Conservation (phyloP, 306 rosid genomes). For the Dalbergia cultrata region DNA sequence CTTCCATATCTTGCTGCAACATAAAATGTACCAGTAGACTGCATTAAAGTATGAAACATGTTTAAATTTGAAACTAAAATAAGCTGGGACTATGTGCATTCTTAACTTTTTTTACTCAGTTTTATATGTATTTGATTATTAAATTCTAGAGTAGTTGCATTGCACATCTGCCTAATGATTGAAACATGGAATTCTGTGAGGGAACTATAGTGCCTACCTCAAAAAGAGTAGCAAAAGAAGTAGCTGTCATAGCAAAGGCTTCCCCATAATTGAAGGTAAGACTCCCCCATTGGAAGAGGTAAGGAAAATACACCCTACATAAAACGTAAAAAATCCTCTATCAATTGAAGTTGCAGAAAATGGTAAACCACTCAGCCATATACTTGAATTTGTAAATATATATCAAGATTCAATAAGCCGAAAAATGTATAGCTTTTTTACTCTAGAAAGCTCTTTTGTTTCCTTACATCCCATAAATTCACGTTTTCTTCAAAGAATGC, state of each 20-base stretch:
- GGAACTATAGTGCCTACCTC: conserved; percentile 59
- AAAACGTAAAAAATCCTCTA: neutral
- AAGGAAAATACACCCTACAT: conserved; percentile 80
- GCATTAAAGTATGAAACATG: conserved; percentile 26
- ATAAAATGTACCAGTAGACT: conserved; percentile 77
- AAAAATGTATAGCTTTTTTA: no score
- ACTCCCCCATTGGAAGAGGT: conserved; percentile 91
- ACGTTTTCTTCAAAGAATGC: conserved; percentile 3
- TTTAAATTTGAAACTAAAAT: conserved; percentile 5
- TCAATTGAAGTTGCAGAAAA: neutral
- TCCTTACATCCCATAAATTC: neutral
- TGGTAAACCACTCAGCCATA: neutral
- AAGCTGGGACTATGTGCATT: neutral
- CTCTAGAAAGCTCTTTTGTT: neutral
- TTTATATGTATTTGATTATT: neutral
- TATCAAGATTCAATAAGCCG: no score
- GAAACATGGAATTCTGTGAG: neutral
- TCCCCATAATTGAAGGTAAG: conserved; percentile 84
- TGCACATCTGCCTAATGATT: neutral
- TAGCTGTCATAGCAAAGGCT: conserved; percentile 86
- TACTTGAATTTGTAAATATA: neutral
- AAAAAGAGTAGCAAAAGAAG: conserved; percentile 80
- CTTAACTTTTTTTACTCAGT: neutral
- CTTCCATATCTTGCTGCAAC: conserved; percentile 72
- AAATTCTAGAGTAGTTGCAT: no score